Evolutionary conservation across 2,329 filamentous ascomycete species (phyloP), one percentile per base, ranked within the genome.

Genomic region (Pezicula rhizophila): DNA sequence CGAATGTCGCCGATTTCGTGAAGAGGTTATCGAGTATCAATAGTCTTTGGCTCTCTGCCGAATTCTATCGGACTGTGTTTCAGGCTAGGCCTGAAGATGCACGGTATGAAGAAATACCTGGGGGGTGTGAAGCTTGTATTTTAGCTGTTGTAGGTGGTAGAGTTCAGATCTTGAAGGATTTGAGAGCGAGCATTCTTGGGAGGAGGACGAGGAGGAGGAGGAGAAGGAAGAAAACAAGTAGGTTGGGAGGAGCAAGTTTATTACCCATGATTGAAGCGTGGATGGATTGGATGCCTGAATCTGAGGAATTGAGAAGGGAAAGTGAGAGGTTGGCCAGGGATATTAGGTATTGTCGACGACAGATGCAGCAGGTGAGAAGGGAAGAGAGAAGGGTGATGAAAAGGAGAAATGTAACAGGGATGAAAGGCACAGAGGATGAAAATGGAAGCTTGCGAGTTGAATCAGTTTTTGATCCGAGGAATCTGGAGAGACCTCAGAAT

Each of bases 101-200:
- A 25, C 55, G 53, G 42, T 57, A 66, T 33, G 57, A 52, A 6
- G 43, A 52, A 10, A 61, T 73, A 4, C 48, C 52, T 26, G 66
- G 60, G 6, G 63, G 66, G 12, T 82, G 78, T 52, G 72, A 78
- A 56, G 77, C 76, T 2, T 82, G 78, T 52, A 71, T 77, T 25
- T 60, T 81, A 11, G 68, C 74, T 2, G 65, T 67, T 3, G 57
- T 82, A 1, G 77, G 77, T 2, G 72, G 71, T 0, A 66, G 68
- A 28, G 60, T 57, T 4, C 58, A 66, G 14, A 54, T 70, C 1
- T 60, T 82, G 2, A 59, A 65, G 5, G 75, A 77, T 55, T 56
- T 82, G 28, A 62, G 71, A 25, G 70, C 73, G 3, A 63, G 66
- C 37, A 56, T 79, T 47, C 25, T 70, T 8, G 68, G 70, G 28